Evolutionary conservation across 768 basidiomycete species (phyloP), one percentile per base, ranked within the genome.

Genomic region (Xerocomus potaroensis): DNA sequence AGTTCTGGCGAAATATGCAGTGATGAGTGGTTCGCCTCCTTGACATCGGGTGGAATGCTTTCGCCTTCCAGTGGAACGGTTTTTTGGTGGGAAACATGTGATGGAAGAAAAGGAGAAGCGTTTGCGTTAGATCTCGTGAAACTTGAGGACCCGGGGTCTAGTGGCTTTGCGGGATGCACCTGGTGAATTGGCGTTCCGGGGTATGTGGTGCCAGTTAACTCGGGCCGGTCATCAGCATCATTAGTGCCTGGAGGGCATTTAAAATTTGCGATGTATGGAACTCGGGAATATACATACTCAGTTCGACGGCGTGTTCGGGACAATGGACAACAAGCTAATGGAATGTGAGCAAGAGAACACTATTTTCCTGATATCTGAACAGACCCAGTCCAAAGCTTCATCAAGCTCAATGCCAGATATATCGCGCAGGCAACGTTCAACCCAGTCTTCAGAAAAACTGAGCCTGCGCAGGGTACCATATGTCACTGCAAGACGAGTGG

Each of bases 311-410:
- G 34, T 77, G 75, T 47, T 81, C 76, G 9, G 77, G 59, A 59
- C 81, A 85, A 63, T 83, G 76, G 6, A 83, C 54, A 61, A 76
- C 79, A 29, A 91, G 72, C 91, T 91, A 19, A 33, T 24, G 15
- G 16, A 23, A 32, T 19, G n/a, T 62, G 35, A 55, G 53, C 8
- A 35, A 26, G 43, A 31, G 15, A 38, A 27, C 22, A 21, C 40
- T 18, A 36, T 43, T 19, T 26, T 45, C 3, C 2, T 14, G 21
- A 41, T 41, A 19, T 22, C 16, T 27, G 16, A 21, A 64, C 80
- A 46, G 54, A 95, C 91, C 95, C 95, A 97, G 60, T 93, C 86
- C 43, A 87, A 77, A 9, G 89, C 91, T 42, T 91, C 87, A 14
- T 97, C 94, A n/a, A 91, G 69, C 21, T 89, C 88, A 26, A 85